Conservation (phyloP, 306 rosid species). For the Cicer arietinum region DNA sequence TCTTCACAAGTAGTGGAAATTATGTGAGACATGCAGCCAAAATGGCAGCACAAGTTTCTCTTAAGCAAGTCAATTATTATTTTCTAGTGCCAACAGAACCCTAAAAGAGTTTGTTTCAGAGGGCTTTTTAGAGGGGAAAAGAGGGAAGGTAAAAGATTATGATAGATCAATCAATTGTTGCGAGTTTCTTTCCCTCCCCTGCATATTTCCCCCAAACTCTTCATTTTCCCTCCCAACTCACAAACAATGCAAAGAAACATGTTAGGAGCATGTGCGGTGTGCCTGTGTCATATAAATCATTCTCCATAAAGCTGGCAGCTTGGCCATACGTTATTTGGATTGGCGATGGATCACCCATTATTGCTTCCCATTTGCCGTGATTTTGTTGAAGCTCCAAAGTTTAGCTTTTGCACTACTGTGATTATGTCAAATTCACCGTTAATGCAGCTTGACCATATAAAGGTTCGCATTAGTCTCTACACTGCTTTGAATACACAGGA, state of each 20-base stretch:
- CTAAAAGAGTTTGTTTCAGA: background rate
- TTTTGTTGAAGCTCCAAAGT: background rate
- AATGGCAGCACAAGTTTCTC: slow-evolving; percentile 8
- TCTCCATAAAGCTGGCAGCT: slow-evolving; percentile 14
- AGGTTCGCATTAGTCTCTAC: slow-evolving; percentile 23
- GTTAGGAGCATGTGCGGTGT: background rate
- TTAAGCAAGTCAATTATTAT: background rate
- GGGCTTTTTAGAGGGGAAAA: background rate
- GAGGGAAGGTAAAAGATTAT: background rate
- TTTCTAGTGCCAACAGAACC: background rate
- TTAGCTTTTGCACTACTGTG: background rate
- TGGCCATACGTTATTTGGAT: background rate
- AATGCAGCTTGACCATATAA: background rate
- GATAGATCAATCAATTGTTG: background rate
- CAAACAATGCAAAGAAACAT: background rate
- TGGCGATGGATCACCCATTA: background rate
- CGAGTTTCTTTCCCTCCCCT: background rate
- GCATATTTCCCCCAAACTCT: background rate
- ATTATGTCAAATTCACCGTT: background rate
- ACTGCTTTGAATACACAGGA: background rate
- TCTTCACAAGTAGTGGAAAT: slow-evolving; percentile 38
- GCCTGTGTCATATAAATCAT: slow-evolving; percentile 10
- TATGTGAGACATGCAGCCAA: slow-evolving; percentile 10
- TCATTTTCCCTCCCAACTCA: background rate
- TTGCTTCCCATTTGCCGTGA: background rate